Conservation (phyloP, 352 stramenopile genomes). For the Globisporangium apiculatum region DNA sequence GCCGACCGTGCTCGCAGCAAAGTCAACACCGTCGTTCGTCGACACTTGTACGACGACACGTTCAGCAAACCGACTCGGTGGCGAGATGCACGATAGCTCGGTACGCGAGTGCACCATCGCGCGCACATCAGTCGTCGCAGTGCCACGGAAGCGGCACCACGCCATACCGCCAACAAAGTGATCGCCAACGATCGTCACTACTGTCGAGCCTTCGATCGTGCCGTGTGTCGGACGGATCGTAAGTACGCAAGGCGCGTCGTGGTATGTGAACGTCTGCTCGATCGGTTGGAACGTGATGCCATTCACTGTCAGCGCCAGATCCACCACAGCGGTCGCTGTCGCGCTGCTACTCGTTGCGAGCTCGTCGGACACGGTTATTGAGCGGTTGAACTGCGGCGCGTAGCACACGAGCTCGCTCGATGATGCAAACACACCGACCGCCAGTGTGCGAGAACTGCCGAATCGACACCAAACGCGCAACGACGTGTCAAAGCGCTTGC, state of each 20-base stretch:
- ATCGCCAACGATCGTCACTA: constrained; percentile 37
- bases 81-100: constrained; percentile 36
- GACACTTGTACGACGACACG: constrained; percentile 56
- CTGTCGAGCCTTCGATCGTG: constrained; percentile 40
- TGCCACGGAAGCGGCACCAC: constrained; percentile 49
- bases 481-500: constrained; percentile 35
- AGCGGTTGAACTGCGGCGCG: constrained; percentile 16
- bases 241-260: constrained; percentile 25
- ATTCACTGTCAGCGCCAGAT: constrained; percentile 63
- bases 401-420: constrained; percentile 29
- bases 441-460: constrained; percentile 23
- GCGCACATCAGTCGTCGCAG: constrained; percentile 13
- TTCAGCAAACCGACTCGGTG: constrained; percentile 24
- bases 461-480: constrained; percentile 61
- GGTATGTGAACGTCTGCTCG: constrained; percentile 44
- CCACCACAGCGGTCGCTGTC: constrained; percentile 5
- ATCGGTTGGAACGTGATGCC: constrained; percentile 56
- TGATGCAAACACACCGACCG: constrained; percentile 19
- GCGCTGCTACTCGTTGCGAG: neutral
- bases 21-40: constrained; percentile 88
- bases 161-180: constrained; percentile 22
- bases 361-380: neutral
- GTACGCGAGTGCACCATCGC: constrained; percentile 30
- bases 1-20: constrained; percentile 49
- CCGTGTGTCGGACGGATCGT: constrained; percentile 42